Evolutionary conservation across 2,329 filamentous ascomycete species (phyloP).

Genomic region (Trichoderma koningiopsis): DNA sequence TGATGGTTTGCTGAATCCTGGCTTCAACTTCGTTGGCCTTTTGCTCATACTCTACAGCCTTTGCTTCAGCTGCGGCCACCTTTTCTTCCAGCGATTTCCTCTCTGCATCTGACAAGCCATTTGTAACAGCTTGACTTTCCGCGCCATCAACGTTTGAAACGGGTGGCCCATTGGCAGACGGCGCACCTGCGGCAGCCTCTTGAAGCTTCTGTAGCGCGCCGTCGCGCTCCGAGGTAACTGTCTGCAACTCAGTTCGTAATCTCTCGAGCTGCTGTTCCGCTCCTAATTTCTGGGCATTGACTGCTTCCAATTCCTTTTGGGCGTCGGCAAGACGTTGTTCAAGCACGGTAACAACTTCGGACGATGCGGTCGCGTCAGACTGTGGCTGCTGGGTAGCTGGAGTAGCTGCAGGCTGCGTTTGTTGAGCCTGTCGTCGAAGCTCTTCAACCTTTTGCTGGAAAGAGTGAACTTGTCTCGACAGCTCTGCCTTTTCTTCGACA

Average conservation of each 20-base stretch:
- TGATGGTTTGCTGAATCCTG: slow-evolving; percentile 61
- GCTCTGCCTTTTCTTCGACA: slow-evolving; percentile 38
- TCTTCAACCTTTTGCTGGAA: slow-evolving; percentile 48
- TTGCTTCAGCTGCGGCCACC: slow-evolving; percentile 61
- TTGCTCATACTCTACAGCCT: slow-evolving; percentile 64
- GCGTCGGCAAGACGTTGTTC: slow-evolving; percentile 53
- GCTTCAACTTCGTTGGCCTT: slow-evolving; percentile 67
- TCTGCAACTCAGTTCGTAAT: slow-evolving; percentile 61
- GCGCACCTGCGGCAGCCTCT: slow-evolving; percentile 34
- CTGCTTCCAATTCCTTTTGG: slow-evolving; percentile 64
- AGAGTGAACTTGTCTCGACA: slow-evolving; percentile 48
- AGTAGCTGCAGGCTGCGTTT: slow-evolving; percentile 37
- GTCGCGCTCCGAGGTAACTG: slow-evolving; percentile 65
- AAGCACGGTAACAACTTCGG: slow-evolving; percentile 51
- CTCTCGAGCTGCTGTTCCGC: slow-evolving; percentile 64
- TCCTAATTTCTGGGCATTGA: slow-evolving; percentile 67
- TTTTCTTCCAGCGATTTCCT: slow-evolving; percentile 63
- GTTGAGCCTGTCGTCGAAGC: slow-evolving; percentile 41
- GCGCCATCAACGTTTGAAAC: not conserved
- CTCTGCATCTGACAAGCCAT: slow-evolving; percentile 56
- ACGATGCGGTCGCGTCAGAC: slow-evolving; percentile 42
- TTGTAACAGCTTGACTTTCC: slow-evolving; percentile 25
- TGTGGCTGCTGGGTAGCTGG: slow-evolving; percentile 36
- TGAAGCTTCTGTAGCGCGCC: slow-evolving; percentile 51
- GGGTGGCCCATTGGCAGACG: slow-evolving; percentile 5